Conservation (phyloP, 768 basidiomycete genomes). For the Macrolepiota dolichaula region DNA sequence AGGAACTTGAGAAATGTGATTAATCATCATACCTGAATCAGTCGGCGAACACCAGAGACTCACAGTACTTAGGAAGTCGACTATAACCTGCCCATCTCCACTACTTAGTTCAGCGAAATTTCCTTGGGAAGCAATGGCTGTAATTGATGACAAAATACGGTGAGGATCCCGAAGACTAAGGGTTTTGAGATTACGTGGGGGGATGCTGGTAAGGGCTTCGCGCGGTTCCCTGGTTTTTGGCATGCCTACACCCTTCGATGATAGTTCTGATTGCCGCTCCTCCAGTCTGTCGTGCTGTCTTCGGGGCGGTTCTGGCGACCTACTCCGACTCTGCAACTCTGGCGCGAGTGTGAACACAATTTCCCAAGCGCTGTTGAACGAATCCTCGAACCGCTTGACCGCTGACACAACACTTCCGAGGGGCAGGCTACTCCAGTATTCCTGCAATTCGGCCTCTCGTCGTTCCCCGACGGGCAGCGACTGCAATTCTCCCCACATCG, state of each 20-base stretch:
- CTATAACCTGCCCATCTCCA: background rate
- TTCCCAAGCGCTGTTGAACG: constrained; percentile 7
- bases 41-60: background rate
- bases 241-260: too few species aligned
- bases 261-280: too few species aligned
- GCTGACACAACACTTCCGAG: background rate
- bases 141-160: too few species aligned
- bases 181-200: too few species aligned
- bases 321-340: too few species aligned
- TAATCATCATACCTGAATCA: background rate
- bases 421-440: constrained; percentile 7
- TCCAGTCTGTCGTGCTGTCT: too few species aligned
- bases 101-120: background rate
- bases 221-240: too few species aligned
- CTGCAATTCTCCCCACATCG: constrained; percentile 14
- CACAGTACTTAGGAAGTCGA: background rate
- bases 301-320: too few species aligned
- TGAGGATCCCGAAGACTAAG: too few species aligned
- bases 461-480: background rate
- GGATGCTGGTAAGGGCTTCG: too few species aligned
- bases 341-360: constrained; percentile 7
- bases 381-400: constrained; percentile 3
- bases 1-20: background rate
- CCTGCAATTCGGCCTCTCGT: constrained; percentile 10
- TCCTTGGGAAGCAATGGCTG: too few species aligned